phyloP scores from a whole-genome alignment of 441 rosid genomes.

The Omphalea diandra region DNA sequence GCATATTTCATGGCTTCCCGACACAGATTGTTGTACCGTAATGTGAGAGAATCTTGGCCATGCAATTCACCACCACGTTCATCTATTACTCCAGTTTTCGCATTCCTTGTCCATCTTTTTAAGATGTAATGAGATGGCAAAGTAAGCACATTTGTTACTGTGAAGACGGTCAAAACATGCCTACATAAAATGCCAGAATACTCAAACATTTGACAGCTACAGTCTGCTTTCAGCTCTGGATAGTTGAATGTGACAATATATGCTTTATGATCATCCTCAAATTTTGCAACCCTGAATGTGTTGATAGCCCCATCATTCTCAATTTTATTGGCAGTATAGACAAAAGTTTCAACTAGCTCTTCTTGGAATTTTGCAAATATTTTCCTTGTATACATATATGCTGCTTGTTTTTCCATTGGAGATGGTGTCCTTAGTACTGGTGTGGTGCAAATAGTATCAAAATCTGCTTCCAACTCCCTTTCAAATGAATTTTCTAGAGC shows the following conservation, averaged over 20 bases:
- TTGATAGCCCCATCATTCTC: constrained; percentile 64
- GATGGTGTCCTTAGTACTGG: constrained; percentile 87
- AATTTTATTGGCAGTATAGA: constrained; percentile 79
- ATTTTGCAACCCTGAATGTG: constrained; percentile 93
- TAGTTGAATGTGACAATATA: constrained; percentile 72
- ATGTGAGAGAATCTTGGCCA: constrained; percentile 52
- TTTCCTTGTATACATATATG: constrained; percentile 68
- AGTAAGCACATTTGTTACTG: constrained; percentile 91
- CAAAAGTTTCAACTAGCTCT: constrained; percentile 96
- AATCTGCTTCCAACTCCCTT: constrained; percentile 85
- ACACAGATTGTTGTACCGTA: constrained; percentile 74
- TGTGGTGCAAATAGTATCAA: constrained; percentile 73
- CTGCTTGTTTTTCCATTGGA: constrained; percentile 98
- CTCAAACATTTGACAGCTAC: constrained; percentile 97
- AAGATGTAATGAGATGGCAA: constrained; percentile 77
- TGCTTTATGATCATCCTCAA: constrained; percentile 79
- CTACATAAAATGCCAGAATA: constrained; percentile 89
- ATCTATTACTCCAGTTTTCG: constrained; percentile 61
- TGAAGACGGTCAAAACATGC: constrained; percentile 96
- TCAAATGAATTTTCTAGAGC: constrained; percentile 86
- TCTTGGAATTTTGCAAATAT: constrained; percentile 91
- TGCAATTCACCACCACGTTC: constrained; percentile 49
- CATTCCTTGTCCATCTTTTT: constrained; percentile 90
- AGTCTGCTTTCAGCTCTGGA: constrained; percentile 79
- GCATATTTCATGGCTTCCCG: constrained; percentile 80